These are phyloP conservation scores for Pseudonitzschia pungens DNA, from an alignment of 108 stramenopile genomes.

Conservation along the genomic window DNA sequence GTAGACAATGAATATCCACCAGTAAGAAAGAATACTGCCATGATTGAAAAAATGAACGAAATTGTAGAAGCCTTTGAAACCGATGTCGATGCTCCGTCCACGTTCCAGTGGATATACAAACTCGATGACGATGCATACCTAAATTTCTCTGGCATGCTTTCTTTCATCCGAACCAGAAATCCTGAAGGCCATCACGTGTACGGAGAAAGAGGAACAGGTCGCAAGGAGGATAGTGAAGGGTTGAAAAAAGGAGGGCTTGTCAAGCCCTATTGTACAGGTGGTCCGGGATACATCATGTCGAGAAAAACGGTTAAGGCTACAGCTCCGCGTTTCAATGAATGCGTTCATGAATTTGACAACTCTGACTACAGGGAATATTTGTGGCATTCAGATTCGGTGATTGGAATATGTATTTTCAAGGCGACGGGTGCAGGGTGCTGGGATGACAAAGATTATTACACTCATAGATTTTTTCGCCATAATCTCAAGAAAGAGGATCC, in stretches of 20 bases:
- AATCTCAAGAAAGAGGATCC: conserved; percentile 21
- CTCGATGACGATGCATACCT: conserved; percentile 36
- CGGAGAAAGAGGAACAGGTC: conserved; percentile 30
- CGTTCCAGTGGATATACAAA: conserved; percentile 33
- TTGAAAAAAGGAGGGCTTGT: conserved; percentile 23
- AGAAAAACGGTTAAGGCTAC: conserved; percentile 17
- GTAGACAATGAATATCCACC: conserved; percentile 36
- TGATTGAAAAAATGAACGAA: conserved; percentile 24
- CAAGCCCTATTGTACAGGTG: conserved; percentile 33
- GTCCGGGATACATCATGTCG: conserved; percentile 32
- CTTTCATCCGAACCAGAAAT: conserved; percentile 19
- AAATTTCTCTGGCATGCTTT: conserved; percentile 26
- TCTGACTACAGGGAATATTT: conserved; percentile 22
- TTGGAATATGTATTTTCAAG: conserved; percentile 30
- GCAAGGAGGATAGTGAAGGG: conserved; percentile 23
- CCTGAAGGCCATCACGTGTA: conserved; percentile 20
- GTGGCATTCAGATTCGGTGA: conserved; percentile 33
- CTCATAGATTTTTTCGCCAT: conserved; percentile 20
- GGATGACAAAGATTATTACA: conserved; percentile 25
- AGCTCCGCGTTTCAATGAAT: conserved; percentile 19
- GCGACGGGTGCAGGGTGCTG: conserved; percentile 26
- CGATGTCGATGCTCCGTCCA: conserved; percentile 10
- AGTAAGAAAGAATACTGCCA: conserved; percentile 30
- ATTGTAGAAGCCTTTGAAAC: conserved; percentile 22
- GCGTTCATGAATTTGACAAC: conserved; percentile 21